Conservation (phyloP, 2,329 filamentous ascomycete species). For the Venturia nashicola region DNA sequence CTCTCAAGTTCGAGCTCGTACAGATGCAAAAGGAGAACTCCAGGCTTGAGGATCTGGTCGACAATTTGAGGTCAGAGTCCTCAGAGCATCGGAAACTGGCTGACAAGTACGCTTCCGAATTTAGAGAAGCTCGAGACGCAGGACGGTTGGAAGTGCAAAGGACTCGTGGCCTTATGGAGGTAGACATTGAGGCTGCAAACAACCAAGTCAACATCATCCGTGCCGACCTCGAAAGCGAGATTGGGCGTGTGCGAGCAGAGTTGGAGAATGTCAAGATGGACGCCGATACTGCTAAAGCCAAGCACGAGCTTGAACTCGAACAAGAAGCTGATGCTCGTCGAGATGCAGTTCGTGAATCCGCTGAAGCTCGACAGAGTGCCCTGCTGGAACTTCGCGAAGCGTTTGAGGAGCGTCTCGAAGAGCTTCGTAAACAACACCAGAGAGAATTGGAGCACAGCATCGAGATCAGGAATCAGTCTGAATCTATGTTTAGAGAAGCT, state of each 20-base stretch:
- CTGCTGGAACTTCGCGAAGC: conserved; percentile 39
- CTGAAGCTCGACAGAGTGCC: conserved; percentile 39
- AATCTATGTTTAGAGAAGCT: conserved; percentile 9
- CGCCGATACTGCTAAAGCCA: conserved; percentile 66
- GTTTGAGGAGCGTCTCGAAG: conserved; percentile 39
- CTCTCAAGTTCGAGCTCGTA: conserved; percentile 12
- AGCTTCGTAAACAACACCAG: conserved; percentile 50
- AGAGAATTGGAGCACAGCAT: conserved; percentile 18
- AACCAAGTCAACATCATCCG: conserved; percentile 75
- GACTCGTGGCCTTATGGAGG: conserved; percentile 64
- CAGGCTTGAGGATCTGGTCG: conserved; percentile 48
- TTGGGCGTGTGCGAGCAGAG: conserved; percentile 58
- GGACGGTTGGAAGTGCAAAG: conserved; percentile 71
- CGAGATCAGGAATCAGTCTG: conserved; percentile 8
- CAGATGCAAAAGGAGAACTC: conserved; percentile 46
- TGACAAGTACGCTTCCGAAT: conserved; percentile 64
- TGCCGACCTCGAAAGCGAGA: conserved; percentile 69
- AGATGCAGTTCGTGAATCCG: conserved; percentile 41
- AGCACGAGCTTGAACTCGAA: conserved; percentile 73
- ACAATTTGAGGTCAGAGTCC: conserved; percentile 49
- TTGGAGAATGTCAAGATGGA: conserved; percentile 69
- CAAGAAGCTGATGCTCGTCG: conserved; percentile 62
- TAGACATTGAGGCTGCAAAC: conserved; percentile 72
- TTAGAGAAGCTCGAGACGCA: conserved; percentile 70
- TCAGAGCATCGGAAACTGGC: conserved; percentile 58